Conservation (phyloP, 2,329 filamentous ascomycete genomes). For the Clonostachys chloroleuca region DNA sequence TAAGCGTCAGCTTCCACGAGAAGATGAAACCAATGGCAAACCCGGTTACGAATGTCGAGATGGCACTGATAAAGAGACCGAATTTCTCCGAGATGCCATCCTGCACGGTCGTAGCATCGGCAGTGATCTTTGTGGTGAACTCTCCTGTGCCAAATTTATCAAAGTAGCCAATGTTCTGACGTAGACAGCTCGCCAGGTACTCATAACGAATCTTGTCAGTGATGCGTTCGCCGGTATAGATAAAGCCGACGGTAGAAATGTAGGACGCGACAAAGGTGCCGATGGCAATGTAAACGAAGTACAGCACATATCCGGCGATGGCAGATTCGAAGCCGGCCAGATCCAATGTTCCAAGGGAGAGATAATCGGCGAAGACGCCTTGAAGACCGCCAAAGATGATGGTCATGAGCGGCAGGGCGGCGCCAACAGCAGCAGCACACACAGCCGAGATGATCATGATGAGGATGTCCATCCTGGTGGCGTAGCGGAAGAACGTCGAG, state of each 20-base stretch:
- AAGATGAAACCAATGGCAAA: conserved; percentile 88
- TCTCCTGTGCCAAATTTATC: conserved; percentile 91
- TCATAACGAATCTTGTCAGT: conserved; percentile 74
- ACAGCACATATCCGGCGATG: conserved; percentile 64
- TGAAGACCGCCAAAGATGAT: conserved; percentile 76
- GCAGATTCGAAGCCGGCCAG: conserved; percentile 54
- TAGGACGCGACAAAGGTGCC: conserved; percentile 77
- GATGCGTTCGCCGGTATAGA: conserved; percentile 80
- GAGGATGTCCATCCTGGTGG: conserved; percentile 58
- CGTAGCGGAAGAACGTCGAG: conserved; percentile 65
- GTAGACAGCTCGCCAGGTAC: conserved; percentile 79
- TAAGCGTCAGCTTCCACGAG: conserved; percentile 90
- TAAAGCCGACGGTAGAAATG: conserved; percentile 81
- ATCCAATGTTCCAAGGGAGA: conserved; percentile 35
- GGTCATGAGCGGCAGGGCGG: conserved; percentile 75
- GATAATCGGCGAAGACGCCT: conserved; percentile 64
- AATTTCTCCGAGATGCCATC: conserved; percentile 93
- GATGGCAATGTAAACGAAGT: conserved; percentile 82
- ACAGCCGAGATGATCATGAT: conserved; percentile 59
- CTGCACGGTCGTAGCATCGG: conserved; percentile 90
- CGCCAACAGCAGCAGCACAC: conserved; percentile 68
- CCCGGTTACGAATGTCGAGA: conserved; percentile 81
- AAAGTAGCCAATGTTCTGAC: conserved; percentile 88
- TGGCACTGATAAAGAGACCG: conserved; percentile 67
- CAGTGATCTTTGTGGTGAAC: conserved; percentile 89